These are phyloP conservation scores for Eucalyptus curtisii DNA, from an alignment of 345 rosid genomes.

Conservation along the genomic window DNA sequence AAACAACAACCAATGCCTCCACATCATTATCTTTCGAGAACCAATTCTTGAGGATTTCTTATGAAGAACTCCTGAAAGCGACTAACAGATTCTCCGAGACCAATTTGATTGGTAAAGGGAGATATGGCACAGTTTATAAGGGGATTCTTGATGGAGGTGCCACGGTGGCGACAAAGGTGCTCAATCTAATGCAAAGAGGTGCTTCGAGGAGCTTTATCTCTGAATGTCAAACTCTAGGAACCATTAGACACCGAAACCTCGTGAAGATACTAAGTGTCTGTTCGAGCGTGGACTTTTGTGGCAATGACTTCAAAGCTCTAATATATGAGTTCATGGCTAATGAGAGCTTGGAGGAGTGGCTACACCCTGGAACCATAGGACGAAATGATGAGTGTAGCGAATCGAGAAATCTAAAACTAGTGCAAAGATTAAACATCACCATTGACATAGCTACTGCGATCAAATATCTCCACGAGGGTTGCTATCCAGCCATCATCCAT, in stretches of 20 bases:
- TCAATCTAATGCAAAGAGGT: background rate
- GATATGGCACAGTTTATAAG: background rate
- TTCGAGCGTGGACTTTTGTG: too few relatives aligned
- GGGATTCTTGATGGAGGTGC: background rate
- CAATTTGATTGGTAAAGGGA: background rate
- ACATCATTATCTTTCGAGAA: background rate
- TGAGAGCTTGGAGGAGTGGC: too few relatives aligned
- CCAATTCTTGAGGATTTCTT: background rate
- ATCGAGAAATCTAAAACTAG: too few relatives aligned
- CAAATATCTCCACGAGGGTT: background rate
- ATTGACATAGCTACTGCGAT: background rate
- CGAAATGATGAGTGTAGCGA: too few relatives aligned
- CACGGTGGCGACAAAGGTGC: background rate
- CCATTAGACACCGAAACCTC: background rate
- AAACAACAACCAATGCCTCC: background rate
- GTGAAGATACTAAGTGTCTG: background rate
- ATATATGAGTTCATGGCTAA: too few relatives aligned
- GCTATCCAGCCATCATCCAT: fast-evolving
- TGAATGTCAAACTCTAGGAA: background rate
- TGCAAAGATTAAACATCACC: too few relatives aligned
- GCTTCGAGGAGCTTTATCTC: background rate
- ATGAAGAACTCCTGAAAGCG: background rate
- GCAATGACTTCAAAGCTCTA: too few relatives aligned
- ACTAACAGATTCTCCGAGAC: background rate
- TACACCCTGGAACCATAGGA: too few relatives aligned